Evolutionary conservation across 2,329 filamentous ascomycete genomes (phyloP), one percentile per base, ranked within the genome.

Genomic region (Ophiostoma perfectum): DNA sequence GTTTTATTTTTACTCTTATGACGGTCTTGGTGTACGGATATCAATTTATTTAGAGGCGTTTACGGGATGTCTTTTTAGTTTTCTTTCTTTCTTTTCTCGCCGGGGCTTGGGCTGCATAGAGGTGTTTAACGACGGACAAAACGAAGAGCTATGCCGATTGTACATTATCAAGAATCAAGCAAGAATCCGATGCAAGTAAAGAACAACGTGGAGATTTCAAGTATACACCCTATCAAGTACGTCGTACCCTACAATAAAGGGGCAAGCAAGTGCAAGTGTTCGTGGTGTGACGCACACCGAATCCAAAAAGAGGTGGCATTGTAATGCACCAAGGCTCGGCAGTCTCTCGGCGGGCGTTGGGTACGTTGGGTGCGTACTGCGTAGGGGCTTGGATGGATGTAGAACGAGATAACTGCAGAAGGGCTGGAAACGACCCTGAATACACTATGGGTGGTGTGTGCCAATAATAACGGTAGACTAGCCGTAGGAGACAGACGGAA

Each of bases 251-350:
- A 18, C 42, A 44, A 12, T 9, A 12, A 8, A 44, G 42, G 27
- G 27, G 27, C 27, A 5, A 5, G 42, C 8, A 55, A 55, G 8
- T 12, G 58, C 14, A 36, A n/a, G 36, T n/a, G 36, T n/a, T n/a
- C 7, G 18, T 27, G 9, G 18, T n/a, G 27, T 36, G 49, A 55
- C 49, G 49, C 27, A 55, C 49, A n/a, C 49, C 49, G 18, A 55
- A 11, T 55, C 49, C 11, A 27, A 16, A 16, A 62, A 9, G 36
- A 62, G 49, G 49, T 55, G 49, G n/a, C 49, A 55, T 65, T 39
- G 45, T 27, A 45, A n/a, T 47, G 18, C 18, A 55, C 65, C 65
- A 66, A 66, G 52, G 65, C 65, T 66, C 38, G 60, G 5, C 65
- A 62, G 52, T 44, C 65, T 66, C 27, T 27, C 27, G 27, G 27